These are phyloP conservation scores for Euphorbia peplus DNA, from an alignment of 345 rosid genomes.

Conservation along the genomic window DNA sequence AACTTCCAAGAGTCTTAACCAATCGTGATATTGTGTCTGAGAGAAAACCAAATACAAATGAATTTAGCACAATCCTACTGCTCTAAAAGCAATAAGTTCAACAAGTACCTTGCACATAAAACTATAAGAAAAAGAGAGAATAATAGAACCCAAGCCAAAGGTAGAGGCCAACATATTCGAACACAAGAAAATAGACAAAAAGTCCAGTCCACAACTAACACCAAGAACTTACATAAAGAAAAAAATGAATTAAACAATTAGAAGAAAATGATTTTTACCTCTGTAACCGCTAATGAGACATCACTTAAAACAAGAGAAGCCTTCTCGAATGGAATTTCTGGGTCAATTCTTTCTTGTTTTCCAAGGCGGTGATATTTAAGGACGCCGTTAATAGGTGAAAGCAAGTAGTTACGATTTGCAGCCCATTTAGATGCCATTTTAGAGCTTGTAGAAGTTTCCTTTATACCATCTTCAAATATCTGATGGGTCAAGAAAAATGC, in stretches of 20 bases:
- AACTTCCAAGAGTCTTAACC: conserved; percentile 91
- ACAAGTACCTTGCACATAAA: conserved; percentile 1
- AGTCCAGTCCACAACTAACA: neutral
- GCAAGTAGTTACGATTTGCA: conserved; percentile 61
- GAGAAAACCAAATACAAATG: conserved; percentile 22
- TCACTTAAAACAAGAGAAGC: conserved; percentile 76
- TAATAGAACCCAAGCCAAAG: neutral
- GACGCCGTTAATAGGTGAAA: conserved; percentile 88
- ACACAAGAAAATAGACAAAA: neutral
- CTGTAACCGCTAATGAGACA: conserved; percentile 74
- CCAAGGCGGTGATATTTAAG: conserved; percentile 97
- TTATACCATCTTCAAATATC: conserved; percentile 98
- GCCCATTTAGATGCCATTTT: conserved; percentile 67
- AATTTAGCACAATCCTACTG: conserved; percentile 17
- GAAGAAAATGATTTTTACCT: conserved; percentile 46
- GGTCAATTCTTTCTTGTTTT: conserved; percentile 86
- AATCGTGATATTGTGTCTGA: conserved; percentile 95
- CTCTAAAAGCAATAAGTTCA: conserved; percentile 13
- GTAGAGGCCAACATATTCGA: neutral
- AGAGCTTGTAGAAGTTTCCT: conserved; percentile 45
- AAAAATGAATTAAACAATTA: neutral
- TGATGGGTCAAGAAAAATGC: conserved; percentile 20
- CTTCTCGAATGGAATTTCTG: conserved; percentile 92
- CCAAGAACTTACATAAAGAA: neutral
- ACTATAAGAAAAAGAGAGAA: neutral